Evolutionary conservation across 768 basidiomycete genomes (phyloP), one percentile per base, ranked within the genome.

Genomic region (Boletales sp.): DNA sequence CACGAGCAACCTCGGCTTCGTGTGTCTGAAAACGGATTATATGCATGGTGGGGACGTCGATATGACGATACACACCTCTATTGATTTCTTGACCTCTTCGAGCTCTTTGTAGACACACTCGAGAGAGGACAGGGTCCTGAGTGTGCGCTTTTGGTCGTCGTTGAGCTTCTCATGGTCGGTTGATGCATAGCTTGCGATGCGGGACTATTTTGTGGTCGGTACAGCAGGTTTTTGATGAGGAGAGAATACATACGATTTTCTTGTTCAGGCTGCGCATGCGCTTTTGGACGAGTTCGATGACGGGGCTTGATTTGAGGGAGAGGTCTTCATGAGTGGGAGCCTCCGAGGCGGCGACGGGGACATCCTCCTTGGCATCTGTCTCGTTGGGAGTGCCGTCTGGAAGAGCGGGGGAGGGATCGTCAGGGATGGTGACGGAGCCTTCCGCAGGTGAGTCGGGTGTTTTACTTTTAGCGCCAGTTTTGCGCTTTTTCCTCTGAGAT

Each of bases 81-180:
- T 77, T 37, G 78, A 81, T 65, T 88, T 92, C 68, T 86, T 87
- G 39, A 93, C 80, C 50, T 94, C 93, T 21, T 80, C 83, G 13
- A 95, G 70, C 59, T 94, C 93, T 61, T 89, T 90, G 57, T 84
- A 79, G 36, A 84, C 74, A 10, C 84, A 87, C 61, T 94, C 91
- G 18, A 94, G 73, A 7, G 76, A 74, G 10, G 92, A 80, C 39
- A 95, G 80, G 15, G 80, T 83, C 55, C 81, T 86, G 45, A 94
- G 59, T 2, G 79, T 74, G 31, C 84, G 81, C 55, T 78, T 86
- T 71, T 97, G 93, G 68, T 95, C 94, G 37, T 92, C 89, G 55
- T 95, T 90, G 47, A 94, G 79, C 60, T 86, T 86, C 47, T 84
- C 82, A 4, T 77, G 66, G 24, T 83, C 82, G 17, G 79, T 84